A percentile compares a stretch with the other conserved stretches of the same genome.
Evolutionary conservation across 2,329 filamentous ascomycete genomes (phyloP).

Genomic region (Elsinoe ampelina): DNA sequence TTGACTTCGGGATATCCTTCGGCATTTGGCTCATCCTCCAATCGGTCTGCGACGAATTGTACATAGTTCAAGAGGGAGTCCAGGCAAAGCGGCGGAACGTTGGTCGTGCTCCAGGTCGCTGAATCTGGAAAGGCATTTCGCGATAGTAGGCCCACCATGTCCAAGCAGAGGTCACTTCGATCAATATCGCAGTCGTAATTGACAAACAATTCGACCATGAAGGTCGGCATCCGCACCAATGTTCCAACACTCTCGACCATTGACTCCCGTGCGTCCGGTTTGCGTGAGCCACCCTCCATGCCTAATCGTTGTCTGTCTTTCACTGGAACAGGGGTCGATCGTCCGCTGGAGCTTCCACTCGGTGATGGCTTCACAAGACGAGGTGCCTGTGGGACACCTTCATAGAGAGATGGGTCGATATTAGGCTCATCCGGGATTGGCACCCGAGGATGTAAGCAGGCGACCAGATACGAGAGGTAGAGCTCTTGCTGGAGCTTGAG

Average conservation of each 20-base stretch:
- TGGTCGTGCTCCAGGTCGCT: slow-evolving; percentile 97
- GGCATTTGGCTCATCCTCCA: slow-evolving; percentile 58
- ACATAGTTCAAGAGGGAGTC: slow-evolving; percentile 86
- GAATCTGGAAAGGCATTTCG: slow-evolving; percentile 94
- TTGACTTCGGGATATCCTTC: slow-evolving; percentile 59
- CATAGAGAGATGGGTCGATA: slow-evolving; percentile 85
- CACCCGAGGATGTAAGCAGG: slow-evolving; percentile 86
- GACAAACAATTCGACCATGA: slow-evolving; percentile 90
- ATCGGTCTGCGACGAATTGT: slow-evolving; percentile 79
- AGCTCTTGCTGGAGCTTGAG: slow-evolving; percentile 95
- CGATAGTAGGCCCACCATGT: slow-evolving; percentile 85
- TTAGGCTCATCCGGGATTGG: slow-evolving; percentile 85
- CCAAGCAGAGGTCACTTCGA: slow-evolving; percentile 83
- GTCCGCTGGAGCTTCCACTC: slow-evolving; percentile 66
- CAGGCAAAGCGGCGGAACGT: slow-evolving; percentile 87
- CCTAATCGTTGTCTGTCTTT: slow-evolving; percentile 89
- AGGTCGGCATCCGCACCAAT: slow-evolving; percentile 82
- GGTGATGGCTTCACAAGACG: slow-evolving; percentile 73
- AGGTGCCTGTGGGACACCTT: slow-evolving; percentile 84
- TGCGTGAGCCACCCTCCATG: slow-evolving; percentile 80
- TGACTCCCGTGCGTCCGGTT: slow-evolving; percentile 89
- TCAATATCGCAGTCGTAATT: slow-evolving; percentile 98
- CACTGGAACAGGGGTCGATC: slow-evolving; percentile 80
- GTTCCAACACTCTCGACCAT: slow-evolving; percentile 97
- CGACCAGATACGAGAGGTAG: slow-evolving; percentile 87